Percentiles rank a stretch among this genome's conserved stretches.
phyloP scores from a whole-genome alignment of 768 basidiomycete genomes.

The Neoboletus brunneissimus region DNA sequence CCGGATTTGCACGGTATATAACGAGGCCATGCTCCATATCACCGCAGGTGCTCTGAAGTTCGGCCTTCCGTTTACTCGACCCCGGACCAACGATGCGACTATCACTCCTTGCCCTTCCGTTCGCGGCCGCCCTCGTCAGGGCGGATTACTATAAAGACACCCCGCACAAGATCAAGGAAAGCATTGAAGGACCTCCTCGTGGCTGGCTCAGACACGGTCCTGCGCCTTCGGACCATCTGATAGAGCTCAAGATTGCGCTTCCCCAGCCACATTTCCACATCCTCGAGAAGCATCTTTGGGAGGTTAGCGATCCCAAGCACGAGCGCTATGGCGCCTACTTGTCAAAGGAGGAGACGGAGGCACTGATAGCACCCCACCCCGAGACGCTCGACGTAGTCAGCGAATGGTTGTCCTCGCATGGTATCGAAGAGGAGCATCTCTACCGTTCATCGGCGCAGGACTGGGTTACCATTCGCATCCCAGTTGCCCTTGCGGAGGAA shows the following conservation, averaged over 20 bases:
- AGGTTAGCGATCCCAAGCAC: constrained; percentile 58
- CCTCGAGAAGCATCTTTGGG: constrained; percentile 51
- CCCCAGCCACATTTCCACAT: constrained; percentile 48
- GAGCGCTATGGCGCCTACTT: constrained; percentile 54
- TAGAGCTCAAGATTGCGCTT: constrained; percentile 58
- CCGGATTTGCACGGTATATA: constrained; percentile 9
- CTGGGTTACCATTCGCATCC: constrained; percentile 61
- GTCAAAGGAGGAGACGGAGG: constrained; percentile 64
- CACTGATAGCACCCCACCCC: constrained; percentile 54
- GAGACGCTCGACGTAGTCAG: constrained; percentile 53
- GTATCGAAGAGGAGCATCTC: constrained; percentile 46
- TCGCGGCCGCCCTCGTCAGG: constrained; percentile 11
- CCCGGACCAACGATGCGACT: constrained; percentile 8
- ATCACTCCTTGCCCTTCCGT: constrained; percentile 10
- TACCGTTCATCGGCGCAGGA: constrained; percentile 62
- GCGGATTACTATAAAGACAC: constrained; percentile 10
- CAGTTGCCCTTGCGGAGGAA: constrained; percentile 58
- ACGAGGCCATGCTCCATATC: background rate
- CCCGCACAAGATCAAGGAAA: constrained; percentile 46
- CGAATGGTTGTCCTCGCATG: constrained; percentile 60
- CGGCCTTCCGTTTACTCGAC: background rate
- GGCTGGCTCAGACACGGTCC: constrained; percentile 47
- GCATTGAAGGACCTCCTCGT: constrained; percentile 39
- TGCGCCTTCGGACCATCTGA: constrained; percentile 44
- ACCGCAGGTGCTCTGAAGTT: background rate